A percentile compares a stretch with the other conserved stretches of the same genome.
Evolutionary conservation across 2,329 filamentous ascomycete genomes (phyloP).

Genomic region (Elsinoe fawcettii): DNA sequence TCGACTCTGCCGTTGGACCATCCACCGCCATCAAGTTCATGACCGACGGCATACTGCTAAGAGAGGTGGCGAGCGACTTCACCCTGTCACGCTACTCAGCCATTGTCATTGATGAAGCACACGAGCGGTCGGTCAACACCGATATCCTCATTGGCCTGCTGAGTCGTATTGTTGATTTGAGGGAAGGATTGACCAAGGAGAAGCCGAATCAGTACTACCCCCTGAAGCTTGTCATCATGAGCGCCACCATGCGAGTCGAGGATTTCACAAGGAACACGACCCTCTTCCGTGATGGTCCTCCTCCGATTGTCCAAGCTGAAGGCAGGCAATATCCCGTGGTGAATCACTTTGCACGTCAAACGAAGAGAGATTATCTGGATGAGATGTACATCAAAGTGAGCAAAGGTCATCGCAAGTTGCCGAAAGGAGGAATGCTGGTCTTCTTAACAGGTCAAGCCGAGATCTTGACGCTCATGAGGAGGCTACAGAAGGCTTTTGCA

Average conservation of each 20-base stretch:
- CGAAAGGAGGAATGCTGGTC: constrained; percentile 82
- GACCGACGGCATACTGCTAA: constrained; percentile 92
- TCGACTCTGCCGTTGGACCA: constrained; percentile 71
- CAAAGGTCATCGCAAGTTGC: constrained; percentile 80
- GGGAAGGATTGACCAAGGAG: constrained; percentile 65
- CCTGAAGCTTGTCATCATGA: constrained; percentile 96
- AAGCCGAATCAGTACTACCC: constrained; percentile 61
- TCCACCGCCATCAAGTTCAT: constrained; percentile 96
- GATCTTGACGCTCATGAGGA: constrained; percentile 74
- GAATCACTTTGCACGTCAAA: constrained; percentile 76
- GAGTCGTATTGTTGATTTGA: constrained; percentile 79
- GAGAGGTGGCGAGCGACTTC: constrained; percentile 86
- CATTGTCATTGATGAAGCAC: constrained; percentile 91
- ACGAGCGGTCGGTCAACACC: constrained; percentile 94
- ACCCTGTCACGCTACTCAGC: constrained; percentile 82
- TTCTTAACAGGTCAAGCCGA: constrained; percentile 93
- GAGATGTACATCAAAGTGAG: constrained; percentile 83
- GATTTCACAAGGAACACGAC: constrained; percentile 80
- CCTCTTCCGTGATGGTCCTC: constrained; percentile 64
- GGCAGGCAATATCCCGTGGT: constrained; percentile 88
- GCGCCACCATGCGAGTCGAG: constrained; percentile 81
- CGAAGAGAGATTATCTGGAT: constrained; percentile 79
- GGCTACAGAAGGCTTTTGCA: constrained; percentile 61
- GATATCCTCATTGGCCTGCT: constrained; percentile 98
- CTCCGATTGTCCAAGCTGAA: constrained; percentile 81